A percentile compares a stretch with the other conserved stretches of the same genome.
Evolutionary conservation across 257 asterid genomes (phyloP).

Genomic region (Primulina tabacum): DNA sequence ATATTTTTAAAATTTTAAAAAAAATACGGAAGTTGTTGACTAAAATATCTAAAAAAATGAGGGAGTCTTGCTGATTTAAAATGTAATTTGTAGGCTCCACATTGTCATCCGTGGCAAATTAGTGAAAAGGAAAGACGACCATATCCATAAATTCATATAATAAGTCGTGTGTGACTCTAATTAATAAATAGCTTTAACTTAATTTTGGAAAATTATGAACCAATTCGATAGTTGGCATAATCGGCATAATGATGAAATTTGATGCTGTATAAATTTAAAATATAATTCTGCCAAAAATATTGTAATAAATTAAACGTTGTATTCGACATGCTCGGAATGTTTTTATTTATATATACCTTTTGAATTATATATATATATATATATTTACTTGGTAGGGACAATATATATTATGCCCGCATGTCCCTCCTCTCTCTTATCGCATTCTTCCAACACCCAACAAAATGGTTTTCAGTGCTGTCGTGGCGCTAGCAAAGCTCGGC

Average conservation of each 20-base stretch:
- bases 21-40: too few species aligned
- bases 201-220: background rate
- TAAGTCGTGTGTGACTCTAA: too few species aligned
- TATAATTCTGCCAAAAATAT: background rate
- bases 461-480: conserved; percentile 42
- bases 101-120: background rate
- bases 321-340: background rate
- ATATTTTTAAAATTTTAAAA: too few species aligned
- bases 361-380: too few species aligned
- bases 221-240: background rate
- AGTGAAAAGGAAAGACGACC: background rate
- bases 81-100: background rate
- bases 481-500: conserved; percentile 44
- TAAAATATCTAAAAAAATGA: too few species aligned
- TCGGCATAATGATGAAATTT: background rate
- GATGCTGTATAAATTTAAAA: too few species aligned
- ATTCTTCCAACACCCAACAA: too few species aligned
- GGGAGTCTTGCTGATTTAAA: background rate
- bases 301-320: background rate
- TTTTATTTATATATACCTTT: too few species aligned
- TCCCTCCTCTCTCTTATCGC: too few species aligned
- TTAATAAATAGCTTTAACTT: background rate
- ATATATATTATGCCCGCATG: too few species aligned
- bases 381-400: too few species aligned
- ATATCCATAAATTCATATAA: background rate